phyloP scores from a whole-genome alignment of 768 basidiomycete species.

The Mycena filopes region DNA sequence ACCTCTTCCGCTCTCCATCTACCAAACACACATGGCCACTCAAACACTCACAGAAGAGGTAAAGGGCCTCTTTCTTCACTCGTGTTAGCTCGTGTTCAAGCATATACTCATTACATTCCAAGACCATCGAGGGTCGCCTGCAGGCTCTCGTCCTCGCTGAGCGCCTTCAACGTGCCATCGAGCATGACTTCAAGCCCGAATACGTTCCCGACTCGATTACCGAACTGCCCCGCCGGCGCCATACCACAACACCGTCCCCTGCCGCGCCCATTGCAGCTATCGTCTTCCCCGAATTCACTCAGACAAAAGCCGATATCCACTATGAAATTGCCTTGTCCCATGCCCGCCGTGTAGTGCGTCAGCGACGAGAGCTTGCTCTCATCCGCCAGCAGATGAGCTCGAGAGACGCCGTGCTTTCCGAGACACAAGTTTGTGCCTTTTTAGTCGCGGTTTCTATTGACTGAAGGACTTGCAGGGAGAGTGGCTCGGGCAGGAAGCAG shows the following conservation, averaged over 20 bases:
- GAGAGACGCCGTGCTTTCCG: constrained; percentile 10
- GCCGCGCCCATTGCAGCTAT: constrained; percentile 13
- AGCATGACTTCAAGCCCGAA: constrained; percentile 11
- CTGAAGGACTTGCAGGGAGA: constrained; percentile 6
- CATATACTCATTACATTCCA: too few relatives aligned
- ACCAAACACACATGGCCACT: too few relatives aligned
- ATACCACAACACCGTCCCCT: not conserved
- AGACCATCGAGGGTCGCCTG: too few relatives aligned
- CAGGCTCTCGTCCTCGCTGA: not conserved
- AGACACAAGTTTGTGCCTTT: constrained; percentile 14
- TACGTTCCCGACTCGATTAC: constrained; percentile 21
- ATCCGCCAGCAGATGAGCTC: not conserved
- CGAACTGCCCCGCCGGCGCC: constrained; percentile 9
- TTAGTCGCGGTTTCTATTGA: not conserved
- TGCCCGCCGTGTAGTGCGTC: constrained; percentile 22
- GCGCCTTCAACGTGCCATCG: constrained; percentile 9
- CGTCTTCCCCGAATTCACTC: constrained; percentile 22
- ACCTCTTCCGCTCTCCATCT: too few relatives aligned
- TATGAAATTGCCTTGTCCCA: constrained; percentile 21
- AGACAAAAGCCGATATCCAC: constrained; percentile 23
- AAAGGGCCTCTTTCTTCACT: too few relatives aligned
- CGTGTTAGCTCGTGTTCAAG: too few relatives aligned
- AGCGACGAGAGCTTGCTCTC: constrained; percentile 20
- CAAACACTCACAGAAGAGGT: too few relatives aligned
- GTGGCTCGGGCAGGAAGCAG: constrained; percentile 23